These are phyloP conservation scores for Dioszegia hungarica DNA, from an alignment of 768 basidiomycete genomes.

Conservation along the genomic window DNA sequence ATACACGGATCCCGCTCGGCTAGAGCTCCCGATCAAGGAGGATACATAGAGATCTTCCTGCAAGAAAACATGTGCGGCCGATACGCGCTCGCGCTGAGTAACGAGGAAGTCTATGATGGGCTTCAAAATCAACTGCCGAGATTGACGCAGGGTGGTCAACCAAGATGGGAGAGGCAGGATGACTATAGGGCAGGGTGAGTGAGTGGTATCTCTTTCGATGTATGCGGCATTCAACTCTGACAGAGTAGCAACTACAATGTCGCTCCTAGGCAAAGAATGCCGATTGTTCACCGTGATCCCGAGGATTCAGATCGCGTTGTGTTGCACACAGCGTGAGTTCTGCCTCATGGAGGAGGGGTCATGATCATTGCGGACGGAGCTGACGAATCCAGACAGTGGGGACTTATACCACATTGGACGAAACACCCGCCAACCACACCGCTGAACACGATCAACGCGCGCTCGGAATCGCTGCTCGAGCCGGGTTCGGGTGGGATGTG, in stretches of 20 bases:
- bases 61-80: constrained; percentile 38
- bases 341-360: not conserved
- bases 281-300: constrained; percentile 61
- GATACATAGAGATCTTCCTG: no score
- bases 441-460: constrained; percentile 83
- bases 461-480: constrained; percentile 65
- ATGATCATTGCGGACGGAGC: not conserved
- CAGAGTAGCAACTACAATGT: constrained; percentile 63
- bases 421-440: constrained; percentile 59
- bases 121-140: constrained; percentile 30
- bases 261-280: constrained; percentile 72
- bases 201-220: not conserved
- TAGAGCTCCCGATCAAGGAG: no score
- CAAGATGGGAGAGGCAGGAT: constrained; percentile 28
- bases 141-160: constrained; percentile 20
- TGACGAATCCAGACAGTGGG: constrained; percentile 58
- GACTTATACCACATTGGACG: constrained; percentile 76
- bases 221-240: no score
- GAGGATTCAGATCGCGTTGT: constrained; percentile 51
- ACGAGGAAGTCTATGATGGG: constrained; percentile 38
- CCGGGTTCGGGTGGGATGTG: constrained; percentile 68
- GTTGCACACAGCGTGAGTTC: constrained; percentile 69
- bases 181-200: constrained; percentile 38
- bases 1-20: no score
- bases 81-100: constrained; percentile 34